A percentile compares a stretch with the other conserved stretches of the same genome.
These are phyloP conservation scores for Dipteronia sinensis DNA, from an alignment of 345 rosid species.

Conservation along the genomic window DNA sequence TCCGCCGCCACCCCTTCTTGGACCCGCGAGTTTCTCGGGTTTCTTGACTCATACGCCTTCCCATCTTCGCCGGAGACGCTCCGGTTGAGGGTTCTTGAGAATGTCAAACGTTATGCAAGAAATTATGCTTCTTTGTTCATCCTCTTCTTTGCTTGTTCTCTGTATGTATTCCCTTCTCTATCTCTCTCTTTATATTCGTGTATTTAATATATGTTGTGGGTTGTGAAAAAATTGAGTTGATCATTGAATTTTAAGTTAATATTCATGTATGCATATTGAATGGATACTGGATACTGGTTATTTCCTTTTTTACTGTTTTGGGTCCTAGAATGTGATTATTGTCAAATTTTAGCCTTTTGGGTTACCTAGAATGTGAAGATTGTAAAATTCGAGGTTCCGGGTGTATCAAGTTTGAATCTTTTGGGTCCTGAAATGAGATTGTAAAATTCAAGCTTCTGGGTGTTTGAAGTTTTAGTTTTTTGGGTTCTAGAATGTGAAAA, in stretches of 20 bases:
- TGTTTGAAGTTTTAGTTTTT: neutral
- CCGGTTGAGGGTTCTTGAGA: slow-evolving; percentile 88
- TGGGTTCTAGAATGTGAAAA: neutral
- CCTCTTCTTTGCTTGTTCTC: slow-evolving; percentile 81
- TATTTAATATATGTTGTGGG: neutral
- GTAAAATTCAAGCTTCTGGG: neutral
- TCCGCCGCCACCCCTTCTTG: slow-evolving; percentile 74
- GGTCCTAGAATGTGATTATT: neutral
- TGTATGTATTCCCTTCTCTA: slow-evolving; percentile 43
- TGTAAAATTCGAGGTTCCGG: neutral
- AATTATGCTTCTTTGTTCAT: slow-evolving; percentile 77
- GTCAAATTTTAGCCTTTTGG: neutral
- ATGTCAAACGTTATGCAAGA: slow-evolving; percentile 83
- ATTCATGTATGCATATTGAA: slow-evolving; percentile 6
- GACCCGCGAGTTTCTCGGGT: slow-evolving; percentile 76
- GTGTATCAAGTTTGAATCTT: neutral
- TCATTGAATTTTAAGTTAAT: neutral
- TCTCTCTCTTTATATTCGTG: neutral
- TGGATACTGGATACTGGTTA: neutral
- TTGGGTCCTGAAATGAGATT: neutral
- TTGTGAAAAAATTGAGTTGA: neutral
- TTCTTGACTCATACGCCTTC: slow-evolving; percentile 68
- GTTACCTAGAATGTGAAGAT: neutral
- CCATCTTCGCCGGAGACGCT: slow-evolving; percentile 59
- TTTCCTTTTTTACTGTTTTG: neutral